Base-by-base conservation (phyloP, 306 rosid species). In the Morella rubra region DNA sequence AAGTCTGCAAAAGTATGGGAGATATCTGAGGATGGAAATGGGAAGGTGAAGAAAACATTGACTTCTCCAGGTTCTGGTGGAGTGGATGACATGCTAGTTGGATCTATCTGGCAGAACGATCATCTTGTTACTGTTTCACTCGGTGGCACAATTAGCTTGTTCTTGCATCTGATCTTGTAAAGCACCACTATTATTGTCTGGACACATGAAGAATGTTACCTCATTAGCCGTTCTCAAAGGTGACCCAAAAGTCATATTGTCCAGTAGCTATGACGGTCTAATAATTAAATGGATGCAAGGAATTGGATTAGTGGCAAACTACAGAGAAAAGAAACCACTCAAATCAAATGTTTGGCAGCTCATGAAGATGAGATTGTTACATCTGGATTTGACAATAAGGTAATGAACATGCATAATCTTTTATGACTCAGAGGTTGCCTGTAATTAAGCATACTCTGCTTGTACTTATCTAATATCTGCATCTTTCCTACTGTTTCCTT, bases 81-180 rank as follows among this genome's bases (percentile, higher is more conserved):
- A 82, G 83, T 95, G 72, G 99, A 95, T 76, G 99, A 92, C 84
- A 92, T 95, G 97, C 84, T 90, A 49, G 97, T 95, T 77, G 99
- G 97, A 65, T 85, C 93, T 81, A 84, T 92, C 18, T 95, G 99
- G 99, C 89, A 88, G 76, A 92, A 92, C 60, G 87, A 91, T 82
- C 85, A 86, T 84, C 80, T 95, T 74, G 96, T 95, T 24, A 86
- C 94, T 44, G 91, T 95, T 84, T 90, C 99, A 52, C 99, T 92
- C 51, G 99, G 97, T 49, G 99, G 98, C 72, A 86, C 85, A 73
- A 89, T 90, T 79, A 89, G 80, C 76, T 80, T 92, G 81, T 95
- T 88, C 81, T 87, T 44, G 93, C 93, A 52, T 88, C 85, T 65
- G 90, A 95, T 82, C 91, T 89, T 81, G 93, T 82, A 92, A 89